These are phyloP conservation scores for Sanghuangporus weigelae DNA, from an alignment of 1,284 basidiomycete genomes.

Conservation along the genomic window DNA sequence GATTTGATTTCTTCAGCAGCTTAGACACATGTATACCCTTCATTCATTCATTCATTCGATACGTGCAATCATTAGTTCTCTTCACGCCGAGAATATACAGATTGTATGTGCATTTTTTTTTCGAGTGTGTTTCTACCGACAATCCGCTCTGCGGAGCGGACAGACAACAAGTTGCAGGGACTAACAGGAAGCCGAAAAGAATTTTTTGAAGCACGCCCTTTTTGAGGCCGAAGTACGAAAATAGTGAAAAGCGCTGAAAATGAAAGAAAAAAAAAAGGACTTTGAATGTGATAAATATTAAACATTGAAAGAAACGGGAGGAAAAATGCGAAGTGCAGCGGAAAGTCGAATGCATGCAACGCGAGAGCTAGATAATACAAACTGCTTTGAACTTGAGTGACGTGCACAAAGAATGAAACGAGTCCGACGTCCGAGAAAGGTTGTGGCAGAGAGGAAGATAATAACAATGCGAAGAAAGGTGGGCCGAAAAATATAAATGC, in stretches of 20 bases:
- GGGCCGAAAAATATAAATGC: neutral
- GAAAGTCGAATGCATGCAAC: conserved; percentile 1
- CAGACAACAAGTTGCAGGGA: conserved; percentile 6
- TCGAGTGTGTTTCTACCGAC: neutral
- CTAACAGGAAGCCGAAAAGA: conserved; percentile 4
- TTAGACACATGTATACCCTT: neutral
- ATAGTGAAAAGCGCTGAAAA: conserved; percentile 8
- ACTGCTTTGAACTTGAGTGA: neutral
- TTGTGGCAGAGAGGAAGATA: neutral
- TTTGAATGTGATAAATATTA: conserved; percentile 20
- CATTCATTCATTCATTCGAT: neutral
- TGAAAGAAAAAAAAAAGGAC: conserved; percentile 16
- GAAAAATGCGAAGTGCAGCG: conserved; percentile 6
- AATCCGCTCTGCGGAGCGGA: conserved; percentile 8
- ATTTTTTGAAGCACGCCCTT: neutral
- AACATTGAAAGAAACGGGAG: neutral
- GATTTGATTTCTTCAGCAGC: too few relatives aligned
- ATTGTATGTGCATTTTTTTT: neutral
- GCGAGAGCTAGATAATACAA: neutral
- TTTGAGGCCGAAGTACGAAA: neutral
- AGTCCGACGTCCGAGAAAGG: neutral
- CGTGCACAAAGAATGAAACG: neutral
- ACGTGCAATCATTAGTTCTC: too few relatives aligned
- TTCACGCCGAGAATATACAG: neutral
- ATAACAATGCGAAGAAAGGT: neutral